Percentiles rank a stretch among this genome's conserved stretches.
Evolutionary conservation across 2,329 filamentous ascomycete species (phyloP).

Genomic region (Paracorniculantispora psalliotae): DNA sequence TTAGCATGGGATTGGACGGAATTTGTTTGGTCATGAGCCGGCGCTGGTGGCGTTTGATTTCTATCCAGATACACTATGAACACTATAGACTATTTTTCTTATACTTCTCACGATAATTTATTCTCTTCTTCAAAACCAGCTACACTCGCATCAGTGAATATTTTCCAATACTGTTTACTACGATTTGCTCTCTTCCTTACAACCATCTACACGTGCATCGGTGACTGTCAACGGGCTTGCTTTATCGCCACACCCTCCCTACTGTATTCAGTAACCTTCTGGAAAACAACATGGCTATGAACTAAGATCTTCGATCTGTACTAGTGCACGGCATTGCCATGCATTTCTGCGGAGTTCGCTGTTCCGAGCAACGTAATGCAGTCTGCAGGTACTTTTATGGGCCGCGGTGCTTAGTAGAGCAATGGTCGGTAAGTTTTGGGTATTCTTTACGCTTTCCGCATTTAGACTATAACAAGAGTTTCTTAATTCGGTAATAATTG

Average conservation of each 20-base stretch:
- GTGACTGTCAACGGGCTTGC: not conserved
- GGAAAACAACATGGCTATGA: not conserved
- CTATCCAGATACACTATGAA: not conserved
- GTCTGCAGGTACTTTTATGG: not conserved
- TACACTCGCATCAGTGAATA: not conserved
- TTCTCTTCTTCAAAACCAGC: not conserved
- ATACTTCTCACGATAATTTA: not conserved
- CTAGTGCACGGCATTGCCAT: not conserved
- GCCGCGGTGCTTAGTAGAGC: conserved; percentile 7
- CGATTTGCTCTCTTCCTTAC: not conserved
- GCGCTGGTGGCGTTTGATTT: conserved; percentile 7
- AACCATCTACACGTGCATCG: not conserved
- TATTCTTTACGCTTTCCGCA: not conserved
- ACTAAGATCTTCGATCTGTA: not conserved
- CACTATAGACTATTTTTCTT: conserved; percentile 1
- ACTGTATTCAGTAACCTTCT: not conserved
- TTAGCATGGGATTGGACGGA: not conserved
- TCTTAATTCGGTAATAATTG: not conserved
- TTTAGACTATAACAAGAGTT: not conserved
- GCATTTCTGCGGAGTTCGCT: not conserved
- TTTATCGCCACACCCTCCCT: no score
- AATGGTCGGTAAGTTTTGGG: not conserved
- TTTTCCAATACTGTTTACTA: not conserved
- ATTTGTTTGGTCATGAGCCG: not conserved
- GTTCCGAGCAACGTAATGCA: not conserved